Base-by-base conservation (phyloP, 345 rosid genomes). In the Salix brachista region DNA sequence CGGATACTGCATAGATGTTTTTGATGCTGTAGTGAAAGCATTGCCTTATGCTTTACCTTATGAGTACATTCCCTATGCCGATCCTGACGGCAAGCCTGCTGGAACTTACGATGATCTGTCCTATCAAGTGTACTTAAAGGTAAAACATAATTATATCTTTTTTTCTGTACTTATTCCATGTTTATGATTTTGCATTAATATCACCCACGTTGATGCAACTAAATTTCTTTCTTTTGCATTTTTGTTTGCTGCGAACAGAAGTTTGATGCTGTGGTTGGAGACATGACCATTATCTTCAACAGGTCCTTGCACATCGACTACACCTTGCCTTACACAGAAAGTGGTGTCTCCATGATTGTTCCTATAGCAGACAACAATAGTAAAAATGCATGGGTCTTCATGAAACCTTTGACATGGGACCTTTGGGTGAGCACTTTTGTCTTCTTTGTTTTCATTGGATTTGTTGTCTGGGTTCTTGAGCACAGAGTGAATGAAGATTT, bases 1-100 rank as follows among this genome's bases (percentile, higher is more conserved):
- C 32, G 98, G 98, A 44, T 94, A 83, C 87, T 90, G 97, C 87
- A 88, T 91, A 37, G 98, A 92, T 67, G 91, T 94, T 41, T 94
- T 92, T 78, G 81, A 66, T 41, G 90, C 91, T 4, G 97, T 92
- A 28, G n/a, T 90, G 46, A 90, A 86, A 65, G 81, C 87, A 78
- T 80, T 94, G 81, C 97, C 97, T 21, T 94, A 94, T 75, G 93
- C 95, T 68, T 86, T 92, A 71, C 93, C 90, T 12, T 91, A 84
- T 62, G 87, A 89, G 71, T 84, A 89, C 28, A 37, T 82, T 5
- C 85, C 95, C 26, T 90, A 84, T 16, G 94, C 89, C 13, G 34
- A 48, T 1, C 34, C 62, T 26, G 70, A 65, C n/a, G 77, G 77
- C n/a, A 2, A 60, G n/a, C 36, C 6, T 25, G 71, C 78, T 0